phyloP scores from a whole-genome alignment of 2,329 filamentous ascomycete species.

The Ascocoryne sarcoides region DNA sequence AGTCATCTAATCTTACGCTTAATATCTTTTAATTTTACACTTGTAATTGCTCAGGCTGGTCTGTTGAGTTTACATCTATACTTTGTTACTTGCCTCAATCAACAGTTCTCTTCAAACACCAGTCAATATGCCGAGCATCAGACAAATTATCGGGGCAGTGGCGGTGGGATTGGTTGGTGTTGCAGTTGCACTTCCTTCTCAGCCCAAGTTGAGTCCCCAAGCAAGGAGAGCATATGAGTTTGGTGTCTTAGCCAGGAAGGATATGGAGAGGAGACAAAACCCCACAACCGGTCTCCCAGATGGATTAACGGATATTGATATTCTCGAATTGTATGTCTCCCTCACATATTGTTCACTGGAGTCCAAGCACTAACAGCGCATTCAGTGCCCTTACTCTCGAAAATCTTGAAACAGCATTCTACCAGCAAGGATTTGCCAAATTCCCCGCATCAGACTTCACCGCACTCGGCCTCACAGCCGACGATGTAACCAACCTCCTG shows the following conservation, averaged over 20 bases:
- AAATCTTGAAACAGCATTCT: constrained; percentile 66
- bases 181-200: constrained; percentile 22
- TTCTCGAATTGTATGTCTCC: constrained; percentile 42
- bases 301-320: constrained; percentile 40
- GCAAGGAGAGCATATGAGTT: constrained; percentile 20
- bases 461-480: constrained; percentile 47
- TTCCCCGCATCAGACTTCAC: constrained; percentile 58
- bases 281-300: constrained; percentile 27
- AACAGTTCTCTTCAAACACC: constrained; percentile 1
- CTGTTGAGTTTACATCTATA: constrained; percentile 21
- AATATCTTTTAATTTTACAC: constrained; percentile 15
- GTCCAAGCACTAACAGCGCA: constrained; percentile 4
- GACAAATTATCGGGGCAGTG: constrained; percentile 21
- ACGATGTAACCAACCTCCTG: constrained; percentile 51
- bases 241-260: constrained; percentile 10
- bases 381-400: constrained; percentile 61
- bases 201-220: constrained; percentile 20
- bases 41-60: constrained; percentile 27
- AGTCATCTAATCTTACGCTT: constrained; percentile 9
- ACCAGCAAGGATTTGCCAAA: constrained; percentile 59
- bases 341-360: neutral
- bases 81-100: neutral
- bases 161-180: constrained; percentile 20
- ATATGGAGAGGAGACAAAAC: constrained; percentile 20
- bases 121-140: constrained; percentile 26